Percentiles rank a stretch among this genome's conserved stretches.
Evolutionary conservation across 2,329 filamentous ascomycete species (phyloP).

Genomic region (Huntiella savannae): DNA sequence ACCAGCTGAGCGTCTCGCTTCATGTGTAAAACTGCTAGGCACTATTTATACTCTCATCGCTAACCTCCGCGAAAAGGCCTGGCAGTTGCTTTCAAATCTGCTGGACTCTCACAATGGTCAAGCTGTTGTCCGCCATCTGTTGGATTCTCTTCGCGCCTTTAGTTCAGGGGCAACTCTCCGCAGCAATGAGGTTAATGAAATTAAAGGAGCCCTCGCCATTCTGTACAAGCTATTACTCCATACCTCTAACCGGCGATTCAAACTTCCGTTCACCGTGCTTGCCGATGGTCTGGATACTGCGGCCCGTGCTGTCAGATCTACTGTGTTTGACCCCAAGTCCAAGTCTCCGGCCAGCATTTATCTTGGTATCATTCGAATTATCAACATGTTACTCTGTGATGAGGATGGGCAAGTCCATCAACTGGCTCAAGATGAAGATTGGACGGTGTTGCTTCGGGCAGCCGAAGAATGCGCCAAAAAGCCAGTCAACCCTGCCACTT

Average conservation of each 20-base stretch:
- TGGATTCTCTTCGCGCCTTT: constrained; percentile 39
- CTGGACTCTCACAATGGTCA: constrained; percentile 58
- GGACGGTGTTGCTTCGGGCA: constrained; percentile 41
- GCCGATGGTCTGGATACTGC: constrained; percentile 33
- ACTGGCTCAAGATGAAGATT: constrained; percentile 45
- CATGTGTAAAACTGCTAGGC: constrained; percentile 51
- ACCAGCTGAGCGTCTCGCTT: constrained; percentile 40
- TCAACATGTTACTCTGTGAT: constrained; percentile 36
- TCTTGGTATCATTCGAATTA: constrained; percentile 28
- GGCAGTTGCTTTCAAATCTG: constrained; percentile 51
- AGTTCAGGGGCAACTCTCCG: constrained; percentile 26
- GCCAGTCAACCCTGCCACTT: constrained; percentile 6
- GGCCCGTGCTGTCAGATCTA: constrained; percentile 8
- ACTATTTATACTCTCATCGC: constrained; percentile 50
- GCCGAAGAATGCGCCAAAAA: constrained; percentile 30
- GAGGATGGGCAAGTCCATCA: constrained; percentile 32
- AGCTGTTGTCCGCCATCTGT: constrained; percentile 43
- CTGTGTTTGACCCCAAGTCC: constrained; percentile 6
- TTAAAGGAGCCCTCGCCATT: constrained; percentile 43
- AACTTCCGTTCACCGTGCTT: constrained; percentile 38
- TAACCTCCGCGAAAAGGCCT: constrained; percentile 41
- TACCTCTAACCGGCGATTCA: constrained; percentile 32
- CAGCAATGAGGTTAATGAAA: constrained; percentile 34
- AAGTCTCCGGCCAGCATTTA: constrained; percentile 25
- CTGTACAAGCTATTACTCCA: constrained; percentile 43